Percentiles rank a stretch among this genome's conserved stretches.
Evolutionary conservation across 345 rosid species (phyloP).

Genomic region (thale cress (Arabidopsis thaliana)): DNA sequence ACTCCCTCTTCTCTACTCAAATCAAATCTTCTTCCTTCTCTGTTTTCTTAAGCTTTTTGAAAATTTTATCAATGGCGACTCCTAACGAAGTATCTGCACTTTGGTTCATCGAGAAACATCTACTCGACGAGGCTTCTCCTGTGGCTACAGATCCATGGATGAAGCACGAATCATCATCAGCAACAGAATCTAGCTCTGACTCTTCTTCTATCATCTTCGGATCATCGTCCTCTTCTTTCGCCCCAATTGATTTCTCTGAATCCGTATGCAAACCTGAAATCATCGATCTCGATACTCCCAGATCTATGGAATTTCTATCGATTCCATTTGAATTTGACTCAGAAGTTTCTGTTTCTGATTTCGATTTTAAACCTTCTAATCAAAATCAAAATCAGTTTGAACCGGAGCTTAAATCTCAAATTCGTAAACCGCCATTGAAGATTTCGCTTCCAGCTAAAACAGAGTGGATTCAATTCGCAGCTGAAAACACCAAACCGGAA

Average conservation of each 20-base stretch:
- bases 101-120: slow-evolving; percentile 56
- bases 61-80: slow-evolving; percentile 43
- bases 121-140: slow-evolving; percentile 61
- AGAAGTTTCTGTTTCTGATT: slow-evolving; percentile 31
- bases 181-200: slow-evolving; percentile 37
- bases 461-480: slow-evolving; percentile 56
- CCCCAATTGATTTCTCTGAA: slow-evolving; percentile 32
- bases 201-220: slow-evolving; percentile 39
- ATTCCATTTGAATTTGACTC: slow-evolving; percentile 39
- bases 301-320: slow-evolving; percentile 18
- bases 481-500: slow-evolving; percentile 32
- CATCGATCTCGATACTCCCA: slow-evolving; percentile 50
- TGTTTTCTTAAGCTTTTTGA: no score
- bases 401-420: slow-evolving; percentile 14
- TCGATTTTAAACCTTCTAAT: neutral
- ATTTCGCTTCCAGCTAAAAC: slow-evolving; percentile 57
- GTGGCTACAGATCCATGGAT: slow-evolving; percentile 36
- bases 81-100: slow-evolving; percentile 54
- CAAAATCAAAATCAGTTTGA: slow-evolving; percentile 5
- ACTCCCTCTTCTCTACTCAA: slow-evolving; percentile 39
- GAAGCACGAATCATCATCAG: slow-evolving; percentile 5
- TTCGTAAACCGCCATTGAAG: slow-evolving; percentile 56
- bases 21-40: slow-evolving; percentile 10
- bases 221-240: slow-evolving; percentile 21
- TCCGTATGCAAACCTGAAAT: slow-evolving; percentile 52